Percentiles rank a stretch among this genome's conserved stretches.
These are phyloP conservation scores for Epichloe baconii DNA, from an alignment of 2,329 filamentous ascomycete genomes.

Conservation along the genomic window DNA sequence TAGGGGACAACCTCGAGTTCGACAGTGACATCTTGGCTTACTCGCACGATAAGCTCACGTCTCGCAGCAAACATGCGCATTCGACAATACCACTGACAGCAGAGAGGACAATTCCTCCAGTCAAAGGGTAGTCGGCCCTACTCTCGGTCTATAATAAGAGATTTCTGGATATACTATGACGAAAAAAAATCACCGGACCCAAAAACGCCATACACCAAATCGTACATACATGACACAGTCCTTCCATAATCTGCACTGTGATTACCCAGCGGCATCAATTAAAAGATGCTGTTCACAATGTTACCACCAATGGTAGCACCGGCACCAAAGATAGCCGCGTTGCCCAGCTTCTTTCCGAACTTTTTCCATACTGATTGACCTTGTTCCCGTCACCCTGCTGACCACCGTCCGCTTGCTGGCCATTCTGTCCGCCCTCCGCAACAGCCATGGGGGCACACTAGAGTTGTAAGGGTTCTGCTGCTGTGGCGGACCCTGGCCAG, in stretches of 20 bases:
- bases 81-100: not conserved
- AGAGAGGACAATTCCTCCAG: not conserved
- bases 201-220: not conserved
- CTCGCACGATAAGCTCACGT: not conserved
- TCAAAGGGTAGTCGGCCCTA: not conserved
- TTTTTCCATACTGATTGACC: slow-evolving; percentile 74
- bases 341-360: slow-evolving; percentile 82
- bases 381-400: slow-evolving; percentile 40
- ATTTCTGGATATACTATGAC: not conserved
- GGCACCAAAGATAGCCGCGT: slow-evolving; percentile 77
- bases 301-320: slow-evolving; percentile 84
- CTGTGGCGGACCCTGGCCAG: slow-evolving; percentile 23
- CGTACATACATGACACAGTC: not conserved
- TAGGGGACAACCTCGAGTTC: no score
- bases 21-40: not conserved
- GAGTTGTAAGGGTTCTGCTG: slow-evolving; percentile 52
- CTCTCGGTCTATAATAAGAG: not conserved
- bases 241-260: not conserved
- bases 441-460: slow-evolving; percentile 69
- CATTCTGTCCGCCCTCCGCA: slow-evolving; percentile 37
- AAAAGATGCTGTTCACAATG: slow-evolving; percentile 85
- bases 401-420: slow-evolving; percentile 20
- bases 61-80: not conserved
- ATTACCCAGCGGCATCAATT: slow-evolving; percentile 13
- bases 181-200: not conserved